These are phyloP conservation scores for Amphichorda felina DNA, from an alignment of 2,329 filamentous ascomycete genomes.

Conservation along the genomic window DNA sequence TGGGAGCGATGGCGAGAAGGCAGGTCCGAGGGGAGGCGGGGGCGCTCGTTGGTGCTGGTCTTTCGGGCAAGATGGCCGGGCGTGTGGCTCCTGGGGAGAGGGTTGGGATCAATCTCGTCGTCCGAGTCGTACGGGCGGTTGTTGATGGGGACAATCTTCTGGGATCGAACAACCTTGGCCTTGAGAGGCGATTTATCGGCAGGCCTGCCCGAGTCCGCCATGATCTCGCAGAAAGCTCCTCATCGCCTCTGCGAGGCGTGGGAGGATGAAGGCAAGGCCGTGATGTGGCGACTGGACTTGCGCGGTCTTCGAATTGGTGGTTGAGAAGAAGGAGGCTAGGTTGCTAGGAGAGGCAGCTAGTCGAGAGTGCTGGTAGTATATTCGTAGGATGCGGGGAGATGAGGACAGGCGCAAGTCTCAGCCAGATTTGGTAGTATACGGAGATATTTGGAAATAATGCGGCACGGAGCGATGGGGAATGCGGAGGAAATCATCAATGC, in stretches of 20 bases:
- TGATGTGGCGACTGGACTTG: no score
- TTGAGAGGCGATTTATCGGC: slow-evolving; percentile 11
- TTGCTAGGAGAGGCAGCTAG: no score
- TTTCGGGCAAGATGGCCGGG: slow-evolving; percentile 49
- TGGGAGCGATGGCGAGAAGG: slow-evolving; percentile 42
- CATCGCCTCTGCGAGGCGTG: slow-evolving; percentile 14
- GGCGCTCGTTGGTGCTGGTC: slow-evolving; percentile 30
- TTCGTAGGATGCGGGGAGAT: not conserved
- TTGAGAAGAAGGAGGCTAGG: no score
- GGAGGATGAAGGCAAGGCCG: slow-evolving; percentile 1
- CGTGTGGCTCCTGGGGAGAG: slow-evolving; percentile 45
- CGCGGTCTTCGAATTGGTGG: no score
- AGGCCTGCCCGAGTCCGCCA: slow-evolving; percentile 28
- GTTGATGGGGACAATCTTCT: slow-evolving; percentile 32
- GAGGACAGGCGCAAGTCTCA: not conserved
- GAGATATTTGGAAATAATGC: not conserved
- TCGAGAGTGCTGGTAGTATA: no score
- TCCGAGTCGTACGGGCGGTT: slow-evolving; percentile 22
- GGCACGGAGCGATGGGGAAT: no score
- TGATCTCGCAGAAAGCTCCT: slow-evolving; percentile 17
- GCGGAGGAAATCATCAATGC: no score
- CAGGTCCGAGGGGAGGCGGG: slow-evolving; percentile 38
- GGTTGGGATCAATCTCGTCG: slow-evolving; percentile 20
- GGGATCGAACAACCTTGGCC: slow-evolving; percentile 31
- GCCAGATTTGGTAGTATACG: not conserved